Percentiles rank a stretch among this genome's conserved stretches.
These are phyloP conservation scores for Nidula microcarpa DNA, from an alignment of 768 basidiomycete genomes.

Conservation along the genomic window DNA sequence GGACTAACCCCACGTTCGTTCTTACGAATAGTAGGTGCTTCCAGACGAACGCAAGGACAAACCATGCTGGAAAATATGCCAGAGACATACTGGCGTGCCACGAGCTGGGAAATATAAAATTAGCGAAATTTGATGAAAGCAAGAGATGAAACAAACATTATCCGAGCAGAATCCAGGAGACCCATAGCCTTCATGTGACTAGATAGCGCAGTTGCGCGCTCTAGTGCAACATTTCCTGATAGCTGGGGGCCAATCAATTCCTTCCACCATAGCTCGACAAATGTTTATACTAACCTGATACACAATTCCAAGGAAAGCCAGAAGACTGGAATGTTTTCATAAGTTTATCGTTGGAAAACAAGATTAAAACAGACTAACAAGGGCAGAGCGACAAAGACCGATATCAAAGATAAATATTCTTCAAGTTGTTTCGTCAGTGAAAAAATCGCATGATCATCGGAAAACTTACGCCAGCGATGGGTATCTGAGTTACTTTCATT, in stretches of 20 bases:
- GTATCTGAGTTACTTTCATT: conserved; percentile 16
- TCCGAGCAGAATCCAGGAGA: conserved; percentile 63
- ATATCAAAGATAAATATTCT: background rate
- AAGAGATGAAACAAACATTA: conserved; percentile 36
- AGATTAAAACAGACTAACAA: background rate
- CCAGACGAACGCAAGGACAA: conserved; percentile 65
- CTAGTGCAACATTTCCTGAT: conserved; percentile 63
- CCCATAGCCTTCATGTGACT: conserved; percentile 81
- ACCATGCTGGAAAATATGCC: conserved; percentile 75
- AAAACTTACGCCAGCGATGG: background rate
- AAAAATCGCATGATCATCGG: background rate
- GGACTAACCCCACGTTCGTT: conserved; percentile 55
- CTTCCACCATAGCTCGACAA: background rate
- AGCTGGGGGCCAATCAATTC: conserved; percentile 43
- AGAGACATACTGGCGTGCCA: conserved; percentile 72
- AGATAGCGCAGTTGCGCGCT: conserved; percentile 62
- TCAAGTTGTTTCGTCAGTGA: background rate
- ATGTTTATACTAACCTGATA: background rate
- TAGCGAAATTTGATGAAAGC: conserved; percentile 9
- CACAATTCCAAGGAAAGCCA: background rate
- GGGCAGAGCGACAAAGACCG: background rate
- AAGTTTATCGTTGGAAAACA: no score
- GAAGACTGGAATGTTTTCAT: background rate
- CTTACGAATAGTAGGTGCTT: conserved; percentile 57
- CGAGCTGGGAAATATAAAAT: conserved; percentile 31